Percentiles rank a stretch among this genome's conserved stretches.
phyloP scores from a whole-genome alignment of 768 basidiomycete genomes.

The Russula brevipes region DNA sequence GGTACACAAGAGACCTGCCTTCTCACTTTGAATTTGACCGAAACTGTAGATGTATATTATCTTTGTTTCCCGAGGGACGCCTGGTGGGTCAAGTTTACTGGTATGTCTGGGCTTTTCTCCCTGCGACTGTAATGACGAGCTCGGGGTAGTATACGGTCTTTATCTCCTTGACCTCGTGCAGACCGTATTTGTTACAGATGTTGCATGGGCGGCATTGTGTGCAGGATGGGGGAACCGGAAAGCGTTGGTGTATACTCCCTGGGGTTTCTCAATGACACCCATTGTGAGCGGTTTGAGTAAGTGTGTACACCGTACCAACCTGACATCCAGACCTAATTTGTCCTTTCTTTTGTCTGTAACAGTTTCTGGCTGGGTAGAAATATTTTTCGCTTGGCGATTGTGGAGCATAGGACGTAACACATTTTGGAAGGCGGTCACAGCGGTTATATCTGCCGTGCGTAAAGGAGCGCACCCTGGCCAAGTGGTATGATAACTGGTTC shows the following conservation, averaged over 20 bases:
- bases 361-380: constrained; percentile 8
- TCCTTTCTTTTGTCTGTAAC: not conserved
- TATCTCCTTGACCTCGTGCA: constrained; percentile 6
- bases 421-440: constrained; percentile 4
- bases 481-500: not conserved
- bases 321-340: not conserved
- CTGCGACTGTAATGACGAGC: not conserved
- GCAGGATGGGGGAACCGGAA: constrained; percentile 3
- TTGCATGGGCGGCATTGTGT: not conserved
- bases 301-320: not conserved
- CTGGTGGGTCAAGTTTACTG: not conserved
- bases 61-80: not conserved
- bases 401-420: not conserved
- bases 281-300: not conserved
- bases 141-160: constrained; percentile 8
- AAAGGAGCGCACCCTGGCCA: not conserved
- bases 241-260: not conserved
- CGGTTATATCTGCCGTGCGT: not conserved
- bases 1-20: not conserved
- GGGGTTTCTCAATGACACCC: not conserved
- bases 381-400: constrained; percentile 10
- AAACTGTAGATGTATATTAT: constrained; percentile 3
- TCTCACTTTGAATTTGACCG: not conserved
- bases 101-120: not conserved
- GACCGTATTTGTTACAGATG: not conserved